Base-by-base conservation (phyloP, 148 eudicot species). In the Cornus kousa region DNA sequence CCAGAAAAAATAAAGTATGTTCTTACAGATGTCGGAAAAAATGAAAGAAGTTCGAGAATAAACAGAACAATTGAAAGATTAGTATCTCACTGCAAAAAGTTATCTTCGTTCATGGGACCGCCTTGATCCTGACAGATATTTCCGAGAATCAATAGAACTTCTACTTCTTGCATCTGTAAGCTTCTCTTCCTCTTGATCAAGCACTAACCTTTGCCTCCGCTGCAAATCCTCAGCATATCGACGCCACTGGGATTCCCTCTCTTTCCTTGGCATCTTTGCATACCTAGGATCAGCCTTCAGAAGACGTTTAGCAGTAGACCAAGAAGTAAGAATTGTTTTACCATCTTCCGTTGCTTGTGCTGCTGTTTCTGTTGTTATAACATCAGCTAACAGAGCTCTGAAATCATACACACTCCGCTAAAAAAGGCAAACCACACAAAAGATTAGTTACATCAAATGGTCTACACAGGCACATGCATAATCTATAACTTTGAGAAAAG, bases 241-340 rank as follows among this genome's bases (percentile, higher is more conserved):
- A 67, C 90, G 90, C 99, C 99, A 97, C 76, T 94, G 85, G 60
- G 90, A 78, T 80, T 97, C 99, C 82, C 95, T 84, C 50, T 94
- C 98, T 80, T 92, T 91, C 79, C 99, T 89, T 23, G 94, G 90
- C 91, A 91, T 75, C 84, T 86, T 92, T 46, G 83, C 75, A 81
- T 92, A 97, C 81, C 98, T 83, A 31, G 80, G 80, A 72, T 97
- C 99, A 13, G 84, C 78, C 79, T 90, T 97, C 22, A 97, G 84
- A 77, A 86, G 82, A 31, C 76, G 85, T 87, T 94, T 97, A 53
- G 99, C 99, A 28, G 98, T 92, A 72, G 98, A 94, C 99, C 99
- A 97, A 24, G 99, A 97, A 68, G 79, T 89, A 67, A 90, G 73
- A 23, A 87, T 88, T 37, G 99, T 92, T 87, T 90, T 97, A 74